A percentile compares a stretch with the other conserved stretches of the same genome.
These are phyloP conservation scores for Melocanna baccifera DNA, from an alignment of 176 grass and related monocot species.

Conservation along the genomic window DNA sequence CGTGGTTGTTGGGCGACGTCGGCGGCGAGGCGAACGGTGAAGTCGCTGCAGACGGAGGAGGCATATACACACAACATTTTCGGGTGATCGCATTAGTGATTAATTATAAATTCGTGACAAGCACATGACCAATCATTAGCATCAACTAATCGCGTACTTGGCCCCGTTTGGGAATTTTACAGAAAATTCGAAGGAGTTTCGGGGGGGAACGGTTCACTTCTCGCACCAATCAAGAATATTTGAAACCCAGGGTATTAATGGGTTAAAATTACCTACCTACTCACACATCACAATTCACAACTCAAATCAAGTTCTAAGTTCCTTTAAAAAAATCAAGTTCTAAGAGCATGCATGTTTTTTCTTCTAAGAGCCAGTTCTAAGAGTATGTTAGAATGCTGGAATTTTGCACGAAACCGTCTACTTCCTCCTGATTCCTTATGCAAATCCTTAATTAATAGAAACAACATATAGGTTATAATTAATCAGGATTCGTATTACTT, in stretches of 20 bases:
- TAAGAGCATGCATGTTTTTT: too few species aligned
- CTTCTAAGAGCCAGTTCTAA: not conserved
- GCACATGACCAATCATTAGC: not conserved
- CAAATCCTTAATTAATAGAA: not conserved
- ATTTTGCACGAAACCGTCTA: not conserved
- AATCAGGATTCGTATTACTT: not conserved
- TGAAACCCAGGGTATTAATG: not conserved
- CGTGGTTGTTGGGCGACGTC: not conserved
- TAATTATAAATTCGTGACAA: not conserved
- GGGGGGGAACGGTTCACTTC: too few species aligned
- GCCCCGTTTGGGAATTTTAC: too few species aligned
- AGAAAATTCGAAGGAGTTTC: too few species aligned
- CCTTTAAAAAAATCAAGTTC: not conserved
- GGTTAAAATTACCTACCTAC: not conserved
- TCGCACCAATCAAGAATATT: too few species aligned
- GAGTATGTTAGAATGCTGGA: not conserved
- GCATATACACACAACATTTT: not conserved
- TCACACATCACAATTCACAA: not conserved
- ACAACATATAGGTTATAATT: not conserved
- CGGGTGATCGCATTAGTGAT: not conserved
- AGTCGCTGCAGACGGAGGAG: not conserved
- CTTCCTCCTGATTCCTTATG: not conserved
- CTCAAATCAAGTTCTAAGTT: not conserved
- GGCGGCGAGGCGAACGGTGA: slow-evolving; percentile 32
- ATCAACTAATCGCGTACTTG: too few species aligned